Conservation (phyloP, 2,329 filamentous ascomycete species). For the Purpureocillium takamizusanense region DNA sequence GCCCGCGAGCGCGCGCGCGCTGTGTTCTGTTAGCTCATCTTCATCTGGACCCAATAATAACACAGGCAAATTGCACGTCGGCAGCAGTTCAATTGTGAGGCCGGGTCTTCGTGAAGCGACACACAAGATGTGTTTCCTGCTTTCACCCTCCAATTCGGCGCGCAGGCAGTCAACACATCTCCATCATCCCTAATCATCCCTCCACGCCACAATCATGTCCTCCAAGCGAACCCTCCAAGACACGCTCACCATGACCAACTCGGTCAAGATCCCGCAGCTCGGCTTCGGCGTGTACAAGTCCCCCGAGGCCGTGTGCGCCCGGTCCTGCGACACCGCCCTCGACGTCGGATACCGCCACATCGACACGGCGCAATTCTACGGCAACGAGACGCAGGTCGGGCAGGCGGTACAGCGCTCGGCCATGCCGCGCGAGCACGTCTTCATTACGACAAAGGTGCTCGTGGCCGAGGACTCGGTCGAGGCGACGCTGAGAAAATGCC, state of each 20-base stretch:
- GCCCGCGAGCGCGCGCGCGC: too few relatives aligned
- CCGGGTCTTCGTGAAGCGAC: too few relatives aligned
- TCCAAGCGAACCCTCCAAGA: constrained; percentile 1
- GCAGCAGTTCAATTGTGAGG: too few relatives aligned
- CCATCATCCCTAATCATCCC: too few relatives aligned
- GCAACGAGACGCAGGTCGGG: constrained; percentile 59
- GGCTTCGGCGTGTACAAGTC: constrained; percentile 65
- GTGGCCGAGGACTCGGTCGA: constrained; percentile 32
- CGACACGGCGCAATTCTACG: constrained; percentile 54
- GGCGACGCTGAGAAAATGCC: constrained; percentile 46
- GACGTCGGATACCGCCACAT: constrained; percentile 50
- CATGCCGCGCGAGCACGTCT: constrained; percentile 49
- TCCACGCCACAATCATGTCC: too few relatives aligned
- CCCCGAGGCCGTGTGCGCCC: constrained; percentile 39
- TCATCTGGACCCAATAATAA: too few relatives aligned
- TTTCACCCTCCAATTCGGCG: too few relatives aligned
- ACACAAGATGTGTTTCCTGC: too few relatives aligned
- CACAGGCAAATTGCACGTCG: too few relatives aligned
- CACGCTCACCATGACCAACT: constrained; percentile 13
- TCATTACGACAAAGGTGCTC: constrained; percentile 63
- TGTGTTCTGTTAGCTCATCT: too few relatives aligned
- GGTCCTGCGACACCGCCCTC: constrained; percentile 47
- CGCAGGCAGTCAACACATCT: too few relatives aligned
- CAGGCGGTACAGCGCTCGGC: constrained; percentile 49
- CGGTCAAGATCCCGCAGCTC: constrained; percentile 46